Conservation (phyloP, 305 asterid genomes). For the Fraxinus velutina region DNA sequence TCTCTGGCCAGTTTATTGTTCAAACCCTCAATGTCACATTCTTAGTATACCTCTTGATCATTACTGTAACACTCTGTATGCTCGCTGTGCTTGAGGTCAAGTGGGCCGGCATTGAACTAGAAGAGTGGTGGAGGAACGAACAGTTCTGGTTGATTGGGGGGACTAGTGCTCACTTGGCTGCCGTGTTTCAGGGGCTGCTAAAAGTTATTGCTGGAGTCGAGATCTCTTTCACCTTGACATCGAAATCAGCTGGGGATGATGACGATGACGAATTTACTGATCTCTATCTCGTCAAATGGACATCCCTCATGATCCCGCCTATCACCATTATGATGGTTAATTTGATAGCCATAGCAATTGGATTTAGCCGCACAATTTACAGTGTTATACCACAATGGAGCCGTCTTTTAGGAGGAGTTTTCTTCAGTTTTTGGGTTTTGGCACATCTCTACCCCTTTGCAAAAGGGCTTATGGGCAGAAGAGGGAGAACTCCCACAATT, state of each 20-base stretch:
- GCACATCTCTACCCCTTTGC: conserved; percentile 78
- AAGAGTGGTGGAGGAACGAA: conserved; percentile 81
- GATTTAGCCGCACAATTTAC: conserved; percentile 56
- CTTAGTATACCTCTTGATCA: conserved; percentile 52
- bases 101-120: conserved; percentile 72
- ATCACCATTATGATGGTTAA: conserved; percentile 67
- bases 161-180: conserved; percentile 71
- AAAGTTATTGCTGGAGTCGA: conserved; percentile 68
- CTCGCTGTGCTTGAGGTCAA: conserved; percentile 67
- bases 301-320: conserved; percentile 70
- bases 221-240: conserved; percentile 64
- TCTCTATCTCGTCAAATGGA: conserved; percentile 64
- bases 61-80: conserved; percentile 53
- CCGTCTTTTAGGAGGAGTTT: conserved; percentile 60
- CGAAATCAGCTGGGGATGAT: conserved; percentile 62
- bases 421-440: conserved; percentile 73
- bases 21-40: conserved; percentile 60
- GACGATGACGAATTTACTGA: conserved; percentile 62
- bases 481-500: conserved; percentile 66
- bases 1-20: conserved; percentile 72
- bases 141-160: conserved; percentile 78
- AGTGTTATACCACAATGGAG: conserved; percentile 74
- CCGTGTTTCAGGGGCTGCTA: conserved; percentile 64
- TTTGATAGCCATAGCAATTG: conserved; percentile 65
- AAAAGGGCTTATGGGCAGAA: conserved; percentile 67